phyloP scores from a whole-genome alignment of 345 rosid genomes.

The Eucalyptus guilfoylei region DNA sequence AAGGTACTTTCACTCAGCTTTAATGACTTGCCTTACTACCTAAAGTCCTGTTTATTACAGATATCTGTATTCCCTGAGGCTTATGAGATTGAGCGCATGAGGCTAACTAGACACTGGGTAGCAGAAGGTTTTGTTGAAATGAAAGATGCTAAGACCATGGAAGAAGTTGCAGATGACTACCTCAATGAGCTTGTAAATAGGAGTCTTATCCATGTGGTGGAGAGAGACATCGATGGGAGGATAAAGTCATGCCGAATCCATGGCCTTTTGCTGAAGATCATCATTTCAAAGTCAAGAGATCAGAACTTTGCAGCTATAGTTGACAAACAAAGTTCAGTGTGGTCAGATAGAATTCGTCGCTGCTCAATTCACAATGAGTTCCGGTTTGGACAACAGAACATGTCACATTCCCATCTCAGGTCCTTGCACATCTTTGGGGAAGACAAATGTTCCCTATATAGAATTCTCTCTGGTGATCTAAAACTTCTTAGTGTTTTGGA shows the following conservation, averaged over 20 bases:
- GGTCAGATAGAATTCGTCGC: slow-evolving; percentile 25
- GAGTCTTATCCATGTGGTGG: slow-evolving; percentile 22
- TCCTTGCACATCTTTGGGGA: slow-evolving; percentile 21
- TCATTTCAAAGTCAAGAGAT: slow-evolving; percentile 17
- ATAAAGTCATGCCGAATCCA: slow-evolving; percentile 24
- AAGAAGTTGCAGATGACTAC: slow-evolving; percentile 36
- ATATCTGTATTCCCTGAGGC: slow-evolving; percentile 23
- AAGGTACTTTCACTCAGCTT: slow-evolving; percentile 31
- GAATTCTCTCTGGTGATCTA: neutral
- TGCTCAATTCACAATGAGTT: slow-evolving; percentile 11
- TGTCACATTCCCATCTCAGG: slow-evolving; percentile 8
- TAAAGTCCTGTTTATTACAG: slow-evolving; percentile 32
- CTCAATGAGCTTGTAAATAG: slow-evolving; percentile 21
- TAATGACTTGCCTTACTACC: slow-evolving; percentile 27
- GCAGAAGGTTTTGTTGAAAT: slow-evolving; percentile 30
- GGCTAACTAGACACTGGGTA: slow-evolving; percentile 25
- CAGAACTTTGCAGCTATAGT: slow-evolving; percentile 17
- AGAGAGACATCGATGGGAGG: slow-evolving; percentile 8
- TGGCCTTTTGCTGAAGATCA: slow-evolving; percentile 18
- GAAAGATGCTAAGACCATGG: slow-evolving; percentile 21
- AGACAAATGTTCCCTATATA: neutral
- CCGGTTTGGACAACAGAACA: neutral
- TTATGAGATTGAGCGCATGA: slow-evolving; percentile 1
- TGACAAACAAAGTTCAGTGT: neutral
- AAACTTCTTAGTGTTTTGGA: slow-evolving; percentile 26